Base-by-base conservation (phyloP, 805 yeast species). In the Maudiozyma pseudohumilis region DNA sequence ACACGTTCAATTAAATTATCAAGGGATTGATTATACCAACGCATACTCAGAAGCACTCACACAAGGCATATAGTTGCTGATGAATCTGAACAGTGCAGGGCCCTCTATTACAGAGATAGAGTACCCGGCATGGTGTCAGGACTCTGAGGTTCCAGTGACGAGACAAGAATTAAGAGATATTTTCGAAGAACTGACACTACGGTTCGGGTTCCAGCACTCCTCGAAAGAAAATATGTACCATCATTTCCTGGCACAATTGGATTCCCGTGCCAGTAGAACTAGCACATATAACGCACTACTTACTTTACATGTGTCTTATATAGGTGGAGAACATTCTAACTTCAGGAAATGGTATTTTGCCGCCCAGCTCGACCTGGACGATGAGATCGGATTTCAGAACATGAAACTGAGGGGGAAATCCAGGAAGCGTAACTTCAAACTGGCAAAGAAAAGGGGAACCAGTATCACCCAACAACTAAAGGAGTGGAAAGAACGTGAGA, bases 331-430 rank as follows among this genome's bases (percentile, higher is more conserved):
- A 35, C 67, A 77, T 42, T 74, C 96, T 3, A 89, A 89, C 60
- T 89, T 79, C 60, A 74, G 80, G 52, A 86, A 83, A 59, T 89
- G 97, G 97, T 86, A 77, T 57, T 83, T 88, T 60, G 85, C 94
- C 32, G 85, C 94, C 7, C 85, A 79, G 59, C 63, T 81, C 26
- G 87, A 80, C 46, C 60, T 80, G 34, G 95, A 87, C 60, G 81
- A 75, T 38, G 80, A 73, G 38, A 61, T 75, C 30, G 81, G 81
- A 3, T 69, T 71, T 53, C 63, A 69, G 42, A 66, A 68, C 52
- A 70, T 72, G 75, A 70, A 72, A 59, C 60, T 74, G 40, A 58
- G 53, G 19, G 78, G 75, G 6, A 65, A 66, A 38, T 61, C 70
- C 15, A 55, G 62, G 38, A 56, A 61, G 44, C 56, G 70, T 41